Evolutionary conservation across 495 filamentous ascomycete species (phyloP).

Genomic region (Hypoxylon fuscum): DNA sequence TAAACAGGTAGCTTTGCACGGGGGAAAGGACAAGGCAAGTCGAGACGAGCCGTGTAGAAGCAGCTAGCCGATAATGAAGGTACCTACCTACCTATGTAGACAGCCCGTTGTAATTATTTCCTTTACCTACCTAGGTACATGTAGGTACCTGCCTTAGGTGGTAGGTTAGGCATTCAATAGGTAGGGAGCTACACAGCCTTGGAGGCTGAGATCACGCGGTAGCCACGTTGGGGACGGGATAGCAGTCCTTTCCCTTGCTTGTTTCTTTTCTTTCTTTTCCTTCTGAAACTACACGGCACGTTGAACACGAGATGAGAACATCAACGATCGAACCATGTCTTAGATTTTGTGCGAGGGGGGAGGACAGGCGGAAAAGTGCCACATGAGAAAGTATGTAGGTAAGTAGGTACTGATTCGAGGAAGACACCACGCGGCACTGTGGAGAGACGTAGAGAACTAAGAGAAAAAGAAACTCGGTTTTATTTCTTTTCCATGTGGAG

Average conservation of each 20-base stretch:
- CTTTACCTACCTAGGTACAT: neutral
- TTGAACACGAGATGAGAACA: constrained; percentile 19
- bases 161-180: too few species aligned
- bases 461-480: too few species aligned
- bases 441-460: too few species aligned
- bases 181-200: too few species aligned
- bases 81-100: neutral
- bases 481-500: too few species aligned
- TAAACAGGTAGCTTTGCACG: too few species aligned
- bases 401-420: neutral
- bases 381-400: too few species aligned
- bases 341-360: constrained; percentile 32
- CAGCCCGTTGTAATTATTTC: neutral
- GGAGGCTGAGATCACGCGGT: too few species aligned
- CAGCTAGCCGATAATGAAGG: neutral
- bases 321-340: constrained; percentile 35
- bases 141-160: too few species aligned
- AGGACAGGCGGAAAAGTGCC: constrained; percentile 21
- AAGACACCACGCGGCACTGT: constrained; percentile 17
- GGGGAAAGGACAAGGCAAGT: constrained; percentile 20
- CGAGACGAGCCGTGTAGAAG: constrained; percentile 31
- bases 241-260: too few species aligned
- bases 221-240: too few species aligned
- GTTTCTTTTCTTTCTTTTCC: neutral
- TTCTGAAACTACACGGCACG: constrained; percentile 7